Conservation (phyloP, 805 yeast genomes). For the Candida silvicultrix region DNA sequence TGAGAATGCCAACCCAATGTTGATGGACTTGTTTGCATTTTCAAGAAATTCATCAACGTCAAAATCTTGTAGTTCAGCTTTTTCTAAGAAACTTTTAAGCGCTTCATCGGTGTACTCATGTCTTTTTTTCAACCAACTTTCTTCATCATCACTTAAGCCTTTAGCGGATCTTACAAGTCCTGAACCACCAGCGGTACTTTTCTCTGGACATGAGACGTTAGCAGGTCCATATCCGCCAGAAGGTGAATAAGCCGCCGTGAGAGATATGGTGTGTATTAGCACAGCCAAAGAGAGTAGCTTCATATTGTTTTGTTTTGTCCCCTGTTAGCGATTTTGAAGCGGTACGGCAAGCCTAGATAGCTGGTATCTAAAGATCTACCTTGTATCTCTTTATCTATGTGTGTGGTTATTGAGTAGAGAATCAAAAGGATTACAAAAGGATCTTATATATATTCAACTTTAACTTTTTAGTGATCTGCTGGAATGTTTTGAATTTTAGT, state of each 20-base stretch:
- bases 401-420: too few species aligned
- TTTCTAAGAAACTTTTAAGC: constrained; percentile 31
- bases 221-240: constrained; percentile 59
- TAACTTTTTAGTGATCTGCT: too few species aligned
- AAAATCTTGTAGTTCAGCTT: constrained; percentile 39
- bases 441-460: too few species aligned
- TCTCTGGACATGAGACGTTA: constrained; percentile 44
- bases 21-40: constrained; percentile 29
- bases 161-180: constrained; percentile 41
- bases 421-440: too few species aligned
- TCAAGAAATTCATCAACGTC: constrained; percentile 32
- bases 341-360: background rate
- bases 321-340: background rate
- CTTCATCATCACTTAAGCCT: constrained; percentile 39
- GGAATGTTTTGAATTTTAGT: background rate
- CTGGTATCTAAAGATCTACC: too few species aligned
- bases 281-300: background rate
- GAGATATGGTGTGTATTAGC: background rate
- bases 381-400: too few species aligned
- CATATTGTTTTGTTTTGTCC: too few species aligned
- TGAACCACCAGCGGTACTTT: background rate
- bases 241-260: constrained; percentile 41
- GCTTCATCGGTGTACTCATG: constrained; percentile 23
- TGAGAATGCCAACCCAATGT: constrained; percentile 56
- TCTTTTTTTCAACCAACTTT: constrained; percentile 43